A percentile compares a stretch with the other conserved stretches of the same genome.
Conservation (phyloP, 768 basidiomycete species). For the Atractiella rhizophila region DNA sequence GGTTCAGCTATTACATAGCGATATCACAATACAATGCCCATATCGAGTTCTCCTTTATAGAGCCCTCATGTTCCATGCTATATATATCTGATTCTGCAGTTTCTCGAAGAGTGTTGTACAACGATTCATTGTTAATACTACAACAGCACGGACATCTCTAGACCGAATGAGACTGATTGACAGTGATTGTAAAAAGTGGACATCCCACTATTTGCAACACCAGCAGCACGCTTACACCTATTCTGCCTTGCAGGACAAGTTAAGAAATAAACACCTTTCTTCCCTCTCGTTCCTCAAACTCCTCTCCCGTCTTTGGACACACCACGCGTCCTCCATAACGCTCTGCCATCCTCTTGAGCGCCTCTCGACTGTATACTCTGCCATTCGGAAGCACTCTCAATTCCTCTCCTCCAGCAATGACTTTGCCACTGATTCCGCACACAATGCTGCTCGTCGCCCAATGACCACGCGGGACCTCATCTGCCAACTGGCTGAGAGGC, state of each 20-base stretch:
- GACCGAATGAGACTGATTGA: no score
- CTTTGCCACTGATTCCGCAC: conserved; percentile 64
- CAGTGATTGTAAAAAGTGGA: no score
- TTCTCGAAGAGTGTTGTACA: no score
- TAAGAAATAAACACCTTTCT: conserved; percentile 78
- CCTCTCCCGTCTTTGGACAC: conserved; percentile 38
- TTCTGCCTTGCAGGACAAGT: conserved; percentile 5
- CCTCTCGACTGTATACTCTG: conserved; percentile 67
- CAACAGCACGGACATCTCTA: no score
- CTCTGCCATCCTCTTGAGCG: background rate
- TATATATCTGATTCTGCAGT: no score
- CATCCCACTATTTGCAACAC: no score
- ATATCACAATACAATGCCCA: no score
- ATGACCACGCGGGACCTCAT: conserved; percentile 72
- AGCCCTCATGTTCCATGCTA: no score
- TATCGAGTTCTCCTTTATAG: no score
- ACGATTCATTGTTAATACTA: no score
- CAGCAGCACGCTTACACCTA: no score
- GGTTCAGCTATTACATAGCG: no score
- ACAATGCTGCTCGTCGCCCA: conserved; percentile 90
- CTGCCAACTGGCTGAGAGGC: conserved; percentile 42
- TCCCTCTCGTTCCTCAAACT: conserved; percentile 38
- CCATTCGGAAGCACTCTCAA: conserved; percentile 80
- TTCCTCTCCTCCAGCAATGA: conserved; percentile 84
- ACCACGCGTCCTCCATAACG: background rate